Evolutionary conservation across 2,329 filamentous ascomycete species (phyloP), one percentile per base, ranked within the genome.

Genomic region (Aspergillus spinulosporus): DNA sequence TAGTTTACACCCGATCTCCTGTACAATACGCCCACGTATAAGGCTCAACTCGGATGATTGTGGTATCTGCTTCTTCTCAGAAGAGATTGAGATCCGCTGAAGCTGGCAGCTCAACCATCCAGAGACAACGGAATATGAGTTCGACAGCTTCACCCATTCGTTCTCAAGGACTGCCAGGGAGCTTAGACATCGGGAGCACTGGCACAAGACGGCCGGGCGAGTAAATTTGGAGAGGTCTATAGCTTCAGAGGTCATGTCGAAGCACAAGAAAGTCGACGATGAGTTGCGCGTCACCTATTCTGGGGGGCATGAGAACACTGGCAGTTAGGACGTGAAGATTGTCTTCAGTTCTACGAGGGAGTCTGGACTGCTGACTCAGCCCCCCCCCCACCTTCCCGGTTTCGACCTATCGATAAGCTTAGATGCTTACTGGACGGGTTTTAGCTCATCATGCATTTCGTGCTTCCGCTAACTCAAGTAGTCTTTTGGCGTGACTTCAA

Each of bases 121-220:
- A 31, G 70, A 66, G 34, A 67, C 66, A 44, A 73, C 64, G 21
- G 72, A 67, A 52, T 74, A 74, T 7, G 70, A 68, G 50, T 65
- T 70, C 28, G 72, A 74, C n/a, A 75, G 59, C 51, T 67, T 72
- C 7, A 69, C 72, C 72, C 72, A 75, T 56, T 74, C 72, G 51
- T 75, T 75, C 63, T 75, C 72, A 15, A 74, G 63, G n/a, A 68
- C 72, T 3, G 72, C 72, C 47, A 75, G 62, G 26, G 72, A 74
- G 60, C 72, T 74, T 14, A 71, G 73, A 56, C 72, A 75, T 49
- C 71, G 66, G 28, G 64, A 64, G 53, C 72, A 75, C 59, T 74
- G 71, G 50, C 69, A 67, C 14, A 74, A 59, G n/a, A 75, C 68
- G n/a, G 72, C 70, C 7, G 72, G 72, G 28, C 72, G 66, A 32